Conservation (phyloP, 352 stramenopile genomes). For the Pythium periplocum region DNA sequence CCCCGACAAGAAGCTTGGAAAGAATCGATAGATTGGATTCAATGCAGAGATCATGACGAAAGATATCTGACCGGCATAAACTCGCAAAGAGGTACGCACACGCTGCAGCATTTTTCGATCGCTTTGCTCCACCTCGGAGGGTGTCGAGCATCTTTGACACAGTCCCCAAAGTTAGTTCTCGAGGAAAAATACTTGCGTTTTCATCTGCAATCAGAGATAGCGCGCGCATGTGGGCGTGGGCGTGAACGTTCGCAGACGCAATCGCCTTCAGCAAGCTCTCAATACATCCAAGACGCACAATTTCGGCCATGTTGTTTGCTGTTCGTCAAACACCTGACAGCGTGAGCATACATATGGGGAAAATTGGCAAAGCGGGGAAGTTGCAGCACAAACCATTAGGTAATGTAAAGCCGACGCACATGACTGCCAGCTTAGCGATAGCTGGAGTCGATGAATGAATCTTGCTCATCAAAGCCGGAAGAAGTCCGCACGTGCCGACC, state of each 20-base stretch:
- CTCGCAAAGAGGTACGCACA: conserved; percentile 58
- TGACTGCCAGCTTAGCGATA: conserved; percentile 43
- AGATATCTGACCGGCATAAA: conserved; percentile 39
- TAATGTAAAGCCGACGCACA: conserved; percentile 49
- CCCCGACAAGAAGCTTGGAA: conserved; percentile 57
- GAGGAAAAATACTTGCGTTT: conserved; percentile 43
- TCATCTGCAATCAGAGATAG: conserved; percentile 57
- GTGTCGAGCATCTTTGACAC: conserved; percentile 53
- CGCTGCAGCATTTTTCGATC: conserved; percentile 41
- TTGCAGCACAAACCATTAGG: conserved; percentile 34
- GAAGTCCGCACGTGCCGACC: conserved; percentile 23
- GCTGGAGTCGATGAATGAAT: no score
- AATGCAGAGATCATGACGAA: conserved; percentile 38
- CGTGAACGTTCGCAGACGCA: conserved; percentile 33
- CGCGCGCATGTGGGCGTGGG: conserved; percentile 42
- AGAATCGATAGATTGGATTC: conserved; percentile 59
- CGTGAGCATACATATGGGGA: no score
- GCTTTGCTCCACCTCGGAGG: conserved; percentile 54
- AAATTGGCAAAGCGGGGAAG: no score
- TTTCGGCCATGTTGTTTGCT: conserved; percentile 55
- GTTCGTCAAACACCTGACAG: not conserved
- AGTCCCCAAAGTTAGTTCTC: conserved; percentile 28
- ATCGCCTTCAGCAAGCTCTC: conserved; percentile 51
- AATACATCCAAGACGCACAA: conserved; percentile 44
- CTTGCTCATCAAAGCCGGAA: conserved; percentile 33